These are phyloP conservation scores for Hypoxylon sp. DNA, from an alignment of 2,329 filamentous ascomycete species.

Conservation along the genomic window DNA sequence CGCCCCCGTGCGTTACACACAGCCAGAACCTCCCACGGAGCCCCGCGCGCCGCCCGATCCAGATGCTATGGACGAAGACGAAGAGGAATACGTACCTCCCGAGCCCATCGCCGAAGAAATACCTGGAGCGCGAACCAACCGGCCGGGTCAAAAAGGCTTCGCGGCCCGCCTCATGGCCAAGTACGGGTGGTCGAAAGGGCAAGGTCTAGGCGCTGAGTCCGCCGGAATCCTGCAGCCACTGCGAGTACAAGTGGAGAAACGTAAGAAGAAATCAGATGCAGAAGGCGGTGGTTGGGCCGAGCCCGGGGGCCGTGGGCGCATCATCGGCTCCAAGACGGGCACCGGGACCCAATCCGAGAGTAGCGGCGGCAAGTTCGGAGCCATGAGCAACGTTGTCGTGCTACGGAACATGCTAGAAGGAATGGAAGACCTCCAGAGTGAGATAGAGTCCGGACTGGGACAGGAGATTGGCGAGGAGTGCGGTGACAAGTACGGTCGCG, in stretches of 20 bases:
- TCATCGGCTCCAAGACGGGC: slow-evolving; percentile 75
- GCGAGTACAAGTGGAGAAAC: slow-evolving; percentile 85
- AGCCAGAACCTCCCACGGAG: slow-evolving; percentile 63
- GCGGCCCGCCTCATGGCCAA: slow-evolving; percentile 91
- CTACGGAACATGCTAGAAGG: slow-evolving; percentile 87
- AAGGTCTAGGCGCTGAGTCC: slow-evolving; percentile 84
- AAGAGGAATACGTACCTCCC: slow-evolving; percentile 50
- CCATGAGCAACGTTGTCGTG: slow-evolving; percentile 85
- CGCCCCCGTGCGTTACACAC: slow-evolving; percentile 80
- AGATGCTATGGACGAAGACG: slow-evolving; percentile 54
- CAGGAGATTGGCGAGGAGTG: slow-evolving; percentile 98
- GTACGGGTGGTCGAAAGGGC: slow-evolving; percentile 91
- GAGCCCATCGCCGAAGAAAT: slow-evolving; percentile 30
- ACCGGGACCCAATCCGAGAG: slow-evolving; percentile 30
- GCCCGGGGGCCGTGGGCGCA: slow-evolving; percentile 78
- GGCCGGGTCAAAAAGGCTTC: slow-evolving; percentile 85
- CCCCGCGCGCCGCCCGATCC: slow-evolving; percentile 55
- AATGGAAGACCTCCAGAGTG: slow-evolving; percentile 79
- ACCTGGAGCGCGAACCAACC: slow-evolving; percentile 65
- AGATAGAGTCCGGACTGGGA: slow-evolving; percentile 80
- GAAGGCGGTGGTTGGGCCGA: slow-evolving; percentile 83
- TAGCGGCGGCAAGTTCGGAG: slow-evolving; percentile 69
- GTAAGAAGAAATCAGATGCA: slow-evolving; percentile 81
- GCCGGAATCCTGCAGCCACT: slow-evolving; percentile 88
- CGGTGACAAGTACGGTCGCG: slow-evolving; percentile 85